Evolutionary conservation across 495 filamentous ascomycete species (phyloP), one percentile per base, ranked within the genome.

Genomic region (Penicillium tannophilum): DNA sequence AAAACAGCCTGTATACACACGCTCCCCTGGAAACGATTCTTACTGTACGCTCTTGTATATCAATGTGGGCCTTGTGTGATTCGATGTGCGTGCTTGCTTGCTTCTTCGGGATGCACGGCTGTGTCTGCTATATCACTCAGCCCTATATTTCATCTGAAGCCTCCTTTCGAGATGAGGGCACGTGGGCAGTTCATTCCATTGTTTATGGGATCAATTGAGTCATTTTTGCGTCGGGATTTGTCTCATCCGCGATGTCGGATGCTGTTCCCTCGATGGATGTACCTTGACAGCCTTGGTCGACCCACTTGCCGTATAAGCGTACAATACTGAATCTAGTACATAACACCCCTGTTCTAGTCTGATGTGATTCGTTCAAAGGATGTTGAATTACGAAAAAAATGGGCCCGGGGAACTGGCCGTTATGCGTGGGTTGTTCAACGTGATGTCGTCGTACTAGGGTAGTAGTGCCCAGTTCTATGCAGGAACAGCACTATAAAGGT

Each of bases 1-100:
- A 47, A 43, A 42, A 43, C 14, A 9, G 2, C 14, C 24, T 54
- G 20, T 9, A 17, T 14, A 28, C 23, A 42, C 89, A 73, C 36
- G 35, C 24, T 54, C 17, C 24, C 31, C 35, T 43, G 19, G 23
- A 47, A 16, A n/a, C 17, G 19, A 26, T 26, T 45, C 16, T 45
- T 16, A 47, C 20, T 24, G 17, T 16, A 24, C 23, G 28, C 28
- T 7, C 6, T 28, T 28, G 28, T 28, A 28, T 28, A 4, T 45
- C 20, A 45, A 6, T 20, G 42, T 23, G 42, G 42, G 20, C 8
- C 20, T 6, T 45, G 42, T 12, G 8, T 45, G 17, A 19, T 45
- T 45, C 19, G 3, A 14, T 26, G 14, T 16, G 24, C 44, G 44
- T 47, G 44, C 44, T 14, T 12, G 23, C 4, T 47, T 47, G 19